Percentiles rank a stretch among this genome's conserved stretches.
Conservation (phyloP, 768 basidiomycete species). For the Neoboletus magnificus region DNA sequence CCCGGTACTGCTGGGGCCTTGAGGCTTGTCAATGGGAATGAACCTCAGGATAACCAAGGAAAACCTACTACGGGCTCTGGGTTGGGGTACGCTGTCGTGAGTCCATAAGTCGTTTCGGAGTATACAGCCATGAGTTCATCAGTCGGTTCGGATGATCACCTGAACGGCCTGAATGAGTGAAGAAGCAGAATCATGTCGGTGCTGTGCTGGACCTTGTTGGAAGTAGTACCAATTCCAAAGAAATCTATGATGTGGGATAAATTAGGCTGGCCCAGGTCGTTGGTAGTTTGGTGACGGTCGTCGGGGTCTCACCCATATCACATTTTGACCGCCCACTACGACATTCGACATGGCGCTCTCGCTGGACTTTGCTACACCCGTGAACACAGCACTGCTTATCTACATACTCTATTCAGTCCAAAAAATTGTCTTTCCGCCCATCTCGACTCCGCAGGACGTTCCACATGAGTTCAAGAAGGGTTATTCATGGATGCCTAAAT, state of each 20-base stretch:
- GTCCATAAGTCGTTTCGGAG: background rate
- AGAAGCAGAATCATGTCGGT: too few relatives aligned
- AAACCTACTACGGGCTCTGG: background rate
- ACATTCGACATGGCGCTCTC: slow-evolving; percentile 36
- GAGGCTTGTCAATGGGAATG: background rate
- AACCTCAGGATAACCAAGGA: background rate
- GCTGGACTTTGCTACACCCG: slow-evolving; percentile 59
- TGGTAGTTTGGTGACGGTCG: too few relatives aligned
- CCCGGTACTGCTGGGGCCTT: background rate
- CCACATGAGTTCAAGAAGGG: slow-evolving; percentile 74
- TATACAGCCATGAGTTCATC: too few relatives aligned
- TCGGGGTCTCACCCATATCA: slow-evolving; percentile 21
- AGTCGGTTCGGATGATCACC: too few relatives aligned
- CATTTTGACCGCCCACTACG: slow-evolving; percentile 15
- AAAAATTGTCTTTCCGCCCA: slow-evolving; percentile 70
- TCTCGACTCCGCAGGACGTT: slow-evolving; percentile 43
- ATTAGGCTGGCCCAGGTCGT: too few relatives aligned
- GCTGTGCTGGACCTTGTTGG: too few relatives aligned
- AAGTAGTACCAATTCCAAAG: too few relatives aligned
- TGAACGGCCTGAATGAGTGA: too few relatives aligned
- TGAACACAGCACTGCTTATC: slow-evolving; percentile 74
- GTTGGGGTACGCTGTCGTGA: background rate
- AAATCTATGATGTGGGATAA: background rate
- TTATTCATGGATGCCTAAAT: slow-evolving; percentile 90
- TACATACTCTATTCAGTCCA: slow-evolving; percentile 79